Evolutionary conservation across 2,329 filamentous ascomycete genomes (phyloP).

Genomic region (Colletotrichum melonis): DNA sequence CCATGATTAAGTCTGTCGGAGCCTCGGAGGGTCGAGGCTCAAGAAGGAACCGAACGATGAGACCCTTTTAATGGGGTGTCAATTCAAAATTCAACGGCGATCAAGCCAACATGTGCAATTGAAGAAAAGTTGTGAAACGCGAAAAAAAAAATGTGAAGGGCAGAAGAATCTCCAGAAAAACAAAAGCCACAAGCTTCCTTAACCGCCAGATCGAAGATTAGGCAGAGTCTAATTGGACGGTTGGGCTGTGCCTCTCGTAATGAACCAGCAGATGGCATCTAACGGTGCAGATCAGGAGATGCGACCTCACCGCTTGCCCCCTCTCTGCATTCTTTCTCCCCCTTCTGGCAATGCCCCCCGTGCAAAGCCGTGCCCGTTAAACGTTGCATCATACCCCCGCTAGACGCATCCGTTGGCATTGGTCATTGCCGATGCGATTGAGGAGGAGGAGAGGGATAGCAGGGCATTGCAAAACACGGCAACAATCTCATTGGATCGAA

Average conservation of each 20-base stretch:
- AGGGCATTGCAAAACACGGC: neutral
- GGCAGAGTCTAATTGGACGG: neutral
- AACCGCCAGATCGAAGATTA: neutral
- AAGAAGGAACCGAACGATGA: neutral
- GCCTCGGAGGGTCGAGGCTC: neutral
- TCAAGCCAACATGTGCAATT: neutral
- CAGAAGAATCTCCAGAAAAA: neutral
- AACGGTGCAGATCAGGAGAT: neutral
- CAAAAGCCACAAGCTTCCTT: neutral
- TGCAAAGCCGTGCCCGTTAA: too few relatives aligned
- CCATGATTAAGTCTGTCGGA: neutral
- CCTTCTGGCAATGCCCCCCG: neutral
- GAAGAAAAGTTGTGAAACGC: neutral
- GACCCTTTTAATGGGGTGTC: neutral
- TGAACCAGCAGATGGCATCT: neutral
- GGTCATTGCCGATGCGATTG: neutral
- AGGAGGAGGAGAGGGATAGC: neutral
- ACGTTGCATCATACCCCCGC: neutral
- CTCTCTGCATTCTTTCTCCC: neutral
- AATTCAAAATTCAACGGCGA: neutral
- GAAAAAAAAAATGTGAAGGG: neutral
- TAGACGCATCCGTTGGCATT: neutral
- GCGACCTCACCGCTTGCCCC: neutral
- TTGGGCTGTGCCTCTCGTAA: neutral
- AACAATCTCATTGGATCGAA: neutral